phyloP scores from a whole-genome alignment of 2,329 filamentous ascomycete species.

The Venturia effusa region DNA sequence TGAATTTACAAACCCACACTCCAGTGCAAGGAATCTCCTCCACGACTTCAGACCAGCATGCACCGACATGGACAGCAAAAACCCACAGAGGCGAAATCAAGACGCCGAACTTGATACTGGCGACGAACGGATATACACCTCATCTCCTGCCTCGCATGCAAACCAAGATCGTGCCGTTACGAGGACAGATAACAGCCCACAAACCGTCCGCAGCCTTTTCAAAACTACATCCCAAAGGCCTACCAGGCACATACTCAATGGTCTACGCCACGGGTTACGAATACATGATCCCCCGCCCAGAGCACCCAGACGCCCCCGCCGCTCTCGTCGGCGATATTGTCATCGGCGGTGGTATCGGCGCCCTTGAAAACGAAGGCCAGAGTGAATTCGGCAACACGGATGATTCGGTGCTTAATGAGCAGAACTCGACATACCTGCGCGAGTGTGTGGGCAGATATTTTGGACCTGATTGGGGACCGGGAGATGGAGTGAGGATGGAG shows the following conservation, averaged over 20 bases:
- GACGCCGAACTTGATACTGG: slow-evolving; percentile 57
- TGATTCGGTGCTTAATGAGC: slow-evolving; percentile 47
- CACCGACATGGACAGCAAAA: slow-evolving; percentile 30
- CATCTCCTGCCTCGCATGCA: slow-evolving; percentile 58
- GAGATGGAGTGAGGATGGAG: slow-evolving; percentile 36
- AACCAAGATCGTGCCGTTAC: slow-evolving; percentile 64
- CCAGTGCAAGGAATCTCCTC: slow-evolving; percentile 37
- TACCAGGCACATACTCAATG: slow-evolving; percentile 54
- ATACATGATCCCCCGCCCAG: slow-evolving; percentile 60
- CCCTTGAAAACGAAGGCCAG: slow-evolving; percentile 27
- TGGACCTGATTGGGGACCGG: slow-evolving; percentile 32
- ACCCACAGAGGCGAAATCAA: slow-evolving; percentile 59
- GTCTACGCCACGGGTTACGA: slow-evolving; percentile 43
- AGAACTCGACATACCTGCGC: slow-evolving; percentile 46
- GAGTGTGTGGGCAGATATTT: slow-evolving; percentile 34
- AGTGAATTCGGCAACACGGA: slow-evolving; percentile 47
- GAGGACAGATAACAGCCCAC: slow-evolving; percentile 62
- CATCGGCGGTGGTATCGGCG: slow-evolving; percentile 57
- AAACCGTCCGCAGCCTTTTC: slow-evolving; percentile 38
- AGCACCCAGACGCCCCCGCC: slow-evolving; percentile 23
- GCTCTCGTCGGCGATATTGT: slow-evolving; percentile 47
- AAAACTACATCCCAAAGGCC: slow-evolving; percentile 20
- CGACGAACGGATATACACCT: slow-evolving; percentile 78
- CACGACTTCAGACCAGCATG: neutral
- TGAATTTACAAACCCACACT: slow-evolving; percentile 69